These are phyloP conservation scores for Elsinoe batatas DNA, from an alignment of 2,329 filamentous ascomycete species.

Conservation along the genomic window DNA sequence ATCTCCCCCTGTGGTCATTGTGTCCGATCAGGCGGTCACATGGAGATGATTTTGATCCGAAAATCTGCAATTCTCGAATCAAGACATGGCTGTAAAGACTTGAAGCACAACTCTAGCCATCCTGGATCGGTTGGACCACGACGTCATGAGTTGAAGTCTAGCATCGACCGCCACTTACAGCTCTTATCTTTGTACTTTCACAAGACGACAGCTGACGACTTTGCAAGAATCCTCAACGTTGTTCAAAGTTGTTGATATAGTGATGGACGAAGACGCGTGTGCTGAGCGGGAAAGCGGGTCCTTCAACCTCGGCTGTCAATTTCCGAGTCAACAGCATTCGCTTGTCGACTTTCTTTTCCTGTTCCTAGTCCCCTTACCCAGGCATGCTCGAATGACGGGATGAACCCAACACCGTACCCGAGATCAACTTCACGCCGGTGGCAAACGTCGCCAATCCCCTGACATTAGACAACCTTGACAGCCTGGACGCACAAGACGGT, in stretches of 20 bases:
- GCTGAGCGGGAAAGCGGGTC: not conserved
- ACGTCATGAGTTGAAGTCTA: not conserved
- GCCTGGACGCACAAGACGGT: conserved; percentile 30
- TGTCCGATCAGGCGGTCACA: not conserved
- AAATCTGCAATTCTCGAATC: too few relatives aligned
- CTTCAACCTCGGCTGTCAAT: not conserved
- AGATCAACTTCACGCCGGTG: conserved; percentile 24
- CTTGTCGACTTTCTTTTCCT: not conserved
- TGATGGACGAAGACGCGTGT: too few relatives aligned
- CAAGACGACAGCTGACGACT: too few relatives aligned
- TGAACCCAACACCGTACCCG: conserved; percentile 29
- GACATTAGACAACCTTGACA: conserved; percentile 33
- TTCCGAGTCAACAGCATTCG: not conserved
- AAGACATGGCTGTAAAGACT: not conserved
- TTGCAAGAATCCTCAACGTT: too few relatives aligned
- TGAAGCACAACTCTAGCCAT: not conserved
- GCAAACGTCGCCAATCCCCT: conserved; percentile 28
- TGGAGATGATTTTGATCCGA: too few relatives aligned
- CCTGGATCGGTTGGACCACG: not conserved
- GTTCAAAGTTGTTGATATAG: too few relatives aligned
- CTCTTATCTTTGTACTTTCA: not conserved
- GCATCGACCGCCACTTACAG: not conserved
- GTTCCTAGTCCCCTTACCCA: not conserved
- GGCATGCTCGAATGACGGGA: not conserved
- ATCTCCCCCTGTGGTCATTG: not conserved